A percentile compares a stretch with the other conserved stretches of the same genome.
Conservation (phyloP, 2,329 filamentous ascomycete species). For the Orbilia quercus region DNA sequence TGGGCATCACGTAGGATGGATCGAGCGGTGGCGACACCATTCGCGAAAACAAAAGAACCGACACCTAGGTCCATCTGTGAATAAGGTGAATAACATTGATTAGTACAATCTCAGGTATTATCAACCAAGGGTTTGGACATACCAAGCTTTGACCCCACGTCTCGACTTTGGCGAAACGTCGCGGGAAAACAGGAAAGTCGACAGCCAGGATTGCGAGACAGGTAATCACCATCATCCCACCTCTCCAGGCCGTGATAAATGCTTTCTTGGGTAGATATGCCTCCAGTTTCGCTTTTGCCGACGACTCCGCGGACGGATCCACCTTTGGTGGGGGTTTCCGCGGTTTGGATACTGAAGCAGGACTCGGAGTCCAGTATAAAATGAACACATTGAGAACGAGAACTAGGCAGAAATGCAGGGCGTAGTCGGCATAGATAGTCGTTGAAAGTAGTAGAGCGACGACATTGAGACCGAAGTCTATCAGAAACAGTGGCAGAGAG, state of each 20-base stretch:
- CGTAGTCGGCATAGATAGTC: conserved; percentile 82
- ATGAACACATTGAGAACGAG: conserved; percentile 77
- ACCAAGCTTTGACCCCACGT: conserved; percentile 96
- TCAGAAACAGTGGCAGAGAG: conserved; percentile 73
- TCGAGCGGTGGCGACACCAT: conserved; percentile 87
- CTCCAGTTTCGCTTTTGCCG: conserved; percentile 59
- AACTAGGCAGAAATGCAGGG: conserved; percentile 78
- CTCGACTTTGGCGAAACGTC: conserved; percentile 96
- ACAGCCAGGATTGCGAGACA: conserved; percentile 95
- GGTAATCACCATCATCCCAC: conserved; percentile 89
- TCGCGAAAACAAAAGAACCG: conserved; percentile 95
- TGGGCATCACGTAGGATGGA: conserved; percentile 75
- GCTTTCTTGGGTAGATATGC: conserved; percentile 81
- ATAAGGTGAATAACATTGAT: neutral
- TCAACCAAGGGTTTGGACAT: neutral
- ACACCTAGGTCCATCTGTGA: conserved; percentile 88
- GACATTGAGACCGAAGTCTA: conserved; percentile 90
- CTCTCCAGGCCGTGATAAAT: conserved; percentile 91
- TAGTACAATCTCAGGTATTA: neutral
- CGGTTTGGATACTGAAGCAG: conserved; percentile 66
- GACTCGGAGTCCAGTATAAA: conserved; percentile 67
- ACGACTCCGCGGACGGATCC: conserved; percentile 40
- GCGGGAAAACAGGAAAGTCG: conserved; percentile 91
- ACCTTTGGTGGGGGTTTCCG: conserved; percentile 62
- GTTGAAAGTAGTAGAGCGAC: conserved; percentile 82